These are phyloP conservation scores for Penstemon davidsonii DNA, from an alignment of 257 asterid genomes.

Conservation along the genomic window DNA sequence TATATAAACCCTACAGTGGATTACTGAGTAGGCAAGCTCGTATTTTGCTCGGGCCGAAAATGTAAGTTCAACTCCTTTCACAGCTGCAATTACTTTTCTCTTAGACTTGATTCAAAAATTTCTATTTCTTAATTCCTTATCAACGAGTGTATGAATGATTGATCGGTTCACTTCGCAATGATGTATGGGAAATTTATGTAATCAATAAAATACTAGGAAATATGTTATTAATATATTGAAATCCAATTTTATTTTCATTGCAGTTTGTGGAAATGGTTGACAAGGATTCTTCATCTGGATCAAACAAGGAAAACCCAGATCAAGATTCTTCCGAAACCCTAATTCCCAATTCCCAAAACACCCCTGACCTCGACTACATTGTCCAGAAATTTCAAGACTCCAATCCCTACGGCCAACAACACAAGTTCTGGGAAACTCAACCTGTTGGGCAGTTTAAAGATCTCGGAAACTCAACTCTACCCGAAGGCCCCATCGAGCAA, in stretches of 20 bases:
- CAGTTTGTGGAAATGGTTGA: constrained; percentile 40
- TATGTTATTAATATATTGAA: neutral
- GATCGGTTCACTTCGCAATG: too few relatives aligned
- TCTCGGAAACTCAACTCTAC: constrained; percentile 41
- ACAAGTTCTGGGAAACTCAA: constrained; percentile 61
- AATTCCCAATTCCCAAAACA: constrained; percentile 29
- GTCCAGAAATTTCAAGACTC: constrained; percentile 44
- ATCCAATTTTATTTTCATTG: neutral
- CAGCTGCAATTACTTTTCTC: too few relatives aligned
- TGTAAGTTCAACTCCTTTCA: too few relatives aligned
- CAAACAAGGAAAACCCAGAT: constrained; percentile 38
- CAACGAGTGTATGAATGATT: too few relatives aligned
- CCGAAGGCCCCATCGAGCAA: constrained; percentile 56
- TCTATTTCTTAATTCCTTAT: too few relatives aligned
- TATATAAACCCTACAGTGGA: too few relatives aligned
- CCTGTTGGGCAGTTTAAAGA: constrained; percentile 63
- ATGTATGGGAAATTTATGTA: too few relatives aligned
- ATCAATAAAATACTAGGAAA: too few relatives aligned
- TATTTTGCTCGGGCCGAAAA: too few relatives aligned
- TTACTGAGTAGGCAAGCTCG: too few relatives aligned
- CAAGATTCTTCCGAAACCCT: constrained; percentile 35
- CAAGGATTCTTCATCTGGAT: constrained; percentile 40
- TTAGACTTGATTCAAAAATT: too few relatives aligned
- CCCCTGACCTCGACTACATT: constrained; percentile 31
- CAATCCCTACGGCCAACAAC: constrained; percentile 33